Evolutionary conservation across 106 monocot species (phyloP).

Genomic region (Gastrodia elata): DNA sequence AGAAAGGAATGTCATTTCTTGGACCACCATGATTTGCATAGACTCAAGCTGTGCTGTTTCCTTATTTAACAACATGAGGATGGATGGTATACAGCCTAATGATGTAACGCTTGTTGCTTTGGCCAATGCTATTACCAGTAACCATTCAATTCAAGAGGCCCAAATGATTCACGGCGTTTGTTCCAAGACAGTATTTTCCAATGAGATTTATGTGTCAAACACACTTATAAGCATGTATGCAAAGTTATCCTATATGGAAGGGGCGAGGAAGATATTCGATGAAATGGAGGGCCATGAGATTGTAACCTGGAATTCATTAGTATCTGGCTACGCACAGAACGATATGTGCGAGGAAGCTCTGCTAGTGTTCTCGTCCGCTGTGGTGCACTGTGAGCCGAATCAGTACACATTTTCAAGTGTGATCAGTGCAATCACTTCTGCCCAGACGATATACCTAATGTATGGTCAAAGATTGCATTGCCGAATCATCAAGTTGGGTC

Average conservation of each 20-base stretch:
- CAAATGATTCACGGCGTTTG: slow-evolving; percentile 61
- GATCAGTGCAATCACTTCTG: slow-evolving; percentile 49
- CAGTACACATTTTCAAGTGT: slow-evolving; percentile 74
- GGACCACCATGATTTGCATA: slow-evolving; percentile 86
- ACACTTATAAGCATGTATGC: slow-evolving; percentile 77
- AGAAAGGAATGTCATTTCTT: slow-evolving; percentile 57
- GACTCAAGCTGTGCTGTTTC: slow-evolving; percentile 29
- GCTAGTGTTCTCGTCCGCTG: slow-evolving; percentile 35
- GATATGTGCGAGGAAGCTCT: slow-evolving; percentile 47
- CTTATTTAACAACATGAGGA: slow-evolving; percentile 55
- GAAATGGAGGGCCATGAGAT: slow-evolving; percentile 33
- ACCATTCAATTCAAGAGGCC: slow-evolving; percentile 18
- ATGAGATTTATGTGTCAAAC: slow-evolving; percentile 46
- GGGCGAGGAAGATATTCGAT: slow-evolving; percentile 53
- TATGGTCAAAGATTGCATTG: slow-evolving; percentile 63
- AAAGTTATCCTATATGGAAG: slow-evolving; percentile 25
- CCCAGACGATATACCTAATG: slow-evolving; percentile 32
- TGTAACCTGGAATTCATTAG: slow-evolving; percentile 65
- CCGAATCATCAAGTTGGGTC: slow-evolving; percentile 37
- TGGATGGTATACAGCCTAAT: slow-evolving; percentile 46
- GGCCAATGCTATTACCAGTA: slow-evolving; percentile 25
- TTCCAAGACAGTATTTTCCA: slow-evolving; percentile 26
- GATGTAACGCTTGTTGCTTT: slow-evolving; percentile 66
- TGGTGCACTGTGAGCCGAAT: slow-evolving; percentile 37
- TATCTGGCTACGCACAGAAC: slow-evolving; percentile 70